Evolutionary conservation across 106 monocot species (phyloP), one percentile per base, ranked within the genome.

Genomic region (Dendrobium nobile): DNA sequence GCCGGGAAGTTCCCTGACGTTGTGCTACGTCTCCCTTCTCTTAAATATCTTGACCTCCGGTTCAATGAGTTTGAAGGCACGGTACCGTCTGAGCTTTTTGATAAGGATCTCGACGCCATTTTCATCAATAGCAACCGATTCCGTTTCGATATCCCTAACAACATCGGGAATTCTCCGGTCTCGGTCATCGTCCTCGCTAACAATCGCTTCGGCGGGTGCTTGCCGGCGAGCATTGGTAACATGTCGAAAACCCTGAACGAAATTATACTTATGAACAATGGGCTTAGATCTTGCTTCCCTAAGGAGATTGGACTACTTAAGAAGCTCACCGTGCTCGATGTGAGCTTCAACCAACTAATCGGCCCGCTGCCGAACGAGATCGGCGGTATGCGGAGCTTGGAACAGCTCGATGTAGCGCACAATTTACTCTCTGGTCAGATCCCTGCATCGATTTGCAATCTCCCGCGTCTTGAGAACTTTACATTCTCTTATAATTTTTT

Each of bases 1-100:
- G 92, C 75, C 81, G 95, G 95, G 4, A 48, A 51, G 40, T 95
- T 95, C 87, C 95, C 95, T 16, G 68, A 74, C 67, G 95, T 95
- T 10, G 87, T 95, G 40, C 88, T 94, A 40, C 45, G 55, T 17
- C 82, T 94, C 17, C 94, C 90, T 18, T 68, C 80, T 22, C 82
- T 95, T 4, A 78, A 82, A 40, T 95, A 61, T 76, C 80, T 95
- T 10, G 95, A 95, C 78, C 72, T 95, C 73, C 86, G 95, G 13
- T 95, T 81, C 88, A 95, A 95, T 79, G 95, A 95, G 85, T 95
- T 95, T 82, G 95, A 95, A 79, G 94, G 94, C 13, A 2, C 26
- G 7, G 85, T 92, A 7, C 87, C 87, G 0, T 33, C 28, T 3
- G 55, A 73, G 31, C 84, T 90, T 54, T 90, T 88, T 82, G 91